Base-by-base conservation (phyloP, 1,139 yeast species). In the Sugiyamaella castrensis region DNA sequence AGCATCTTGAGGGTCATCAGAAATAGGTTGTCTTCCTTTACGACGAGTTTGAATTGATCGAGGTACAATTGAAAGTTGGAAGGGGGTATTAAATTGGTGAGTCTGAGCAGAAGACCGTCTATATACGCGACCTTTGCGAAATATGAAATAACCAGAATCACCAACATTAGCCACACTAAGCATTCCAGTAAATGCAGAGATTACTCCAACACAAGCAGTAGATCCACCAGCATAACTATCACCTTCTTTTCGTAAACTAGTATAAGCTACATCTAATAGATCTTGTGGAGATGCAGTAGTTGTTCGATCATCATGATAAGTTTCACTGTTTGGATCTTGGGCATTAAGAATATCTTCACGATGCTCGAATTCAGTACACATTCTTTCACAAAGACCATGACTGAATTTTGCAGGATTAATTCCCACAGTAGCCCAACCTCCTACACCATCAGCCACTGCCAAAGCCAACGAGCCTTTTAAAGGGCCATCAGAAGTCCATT, bases 381-480 rank as follows among this genome's bases (percentile, higher is more conserved):
- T 64, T 13, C 63, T 58, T n/a, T 62, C 60, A 44, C 72, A 65
- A 30, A 71, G 56, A 8, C 66, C 64, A 37, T 64, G 63, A 46
- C 71, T 63, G 46, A 71, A 64, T 24, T 60, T 64, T 3, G 70
- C 79, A 1, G 96, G 87, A 65, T 91, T 97, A 58, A 82, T 86
- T 0, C 97, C 97, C 37, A 87, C 83, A 57, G 87, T 92, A 1
- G 88, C 79, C 97, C 98, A 92, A 1, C 98, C 98, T 13, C 98
- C 98, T 5, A 92, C 98, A 15, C 98, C 98, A 67, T 92, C 98
- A 2, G 97, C 92, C 1, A 92, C 97, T 8, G 96, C 98, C 8
- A 87, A 75, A 0, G 91, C 81, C 1, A 84, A 63, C 35, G 75
- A 74, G 8, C 79, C 74, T 10, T 71, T 71, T 16, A 65, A 62